Evolutionary conservation across 306 rosid species (phyloP).

Genomic region (Fragaria iinumae): DNA sequence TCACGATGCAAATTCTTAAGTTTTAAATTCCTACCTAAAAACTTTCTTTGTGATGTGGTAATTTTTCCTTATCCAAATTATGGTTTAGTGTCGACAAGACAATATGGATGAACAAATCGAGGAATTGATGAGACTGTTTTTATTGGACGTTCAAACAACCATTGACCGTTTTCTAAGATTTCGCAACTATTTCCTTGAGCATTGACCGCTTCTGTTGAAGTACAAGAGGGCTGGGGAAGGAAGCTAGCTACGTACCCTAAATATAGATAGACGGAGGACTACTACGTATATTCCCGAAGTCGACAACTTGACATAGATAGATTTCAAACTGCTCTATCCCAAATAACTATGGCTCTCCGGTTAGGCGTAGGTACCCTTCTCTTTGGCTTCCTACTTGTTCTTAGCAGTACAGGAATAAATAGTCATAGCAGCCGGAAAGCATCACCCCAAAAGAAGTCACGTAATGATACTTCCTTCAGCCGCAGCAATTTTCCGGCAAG

Average conservation of each 20-base stretch:
- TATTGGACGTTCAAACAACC: not conserved
- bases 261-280: too few species aligned
- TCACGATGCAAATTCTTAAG: too few species aligned
- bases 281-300: too few species aligned
- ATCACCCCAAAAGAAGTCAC: not conserved
- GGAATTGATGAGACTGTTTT: not conserved
- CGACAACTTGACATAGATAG: too few species aligned
- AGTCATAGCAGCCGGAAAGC: not conserved
- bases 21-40: too few species aligned
- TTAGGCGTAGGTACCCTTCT: not conserved
- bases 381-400: constrained; percentile 9
- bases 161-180: not conserved
- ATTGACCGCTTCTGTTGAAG: constrained; percentile 12
- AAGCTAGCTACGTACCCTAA: too few species aligned
- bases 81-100: too few species aligned
- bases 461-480: constrained; percentile 23
- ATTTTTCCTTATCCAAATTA: too few species aligned
- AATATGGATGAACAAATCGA: not conserved
- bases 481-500: constrained; percentile 40
- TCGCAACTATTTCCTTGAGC: not conserved
- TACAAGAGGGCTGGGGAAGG: not conserved
- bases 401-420: not conserved
- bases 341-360: constrained; percentile 22
- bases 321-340: too few species aligned
- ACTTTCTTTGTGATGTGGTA: too few species aligned